Conservation (phyloP, 331 rosid species). For the Malus hybrid region DNA sequence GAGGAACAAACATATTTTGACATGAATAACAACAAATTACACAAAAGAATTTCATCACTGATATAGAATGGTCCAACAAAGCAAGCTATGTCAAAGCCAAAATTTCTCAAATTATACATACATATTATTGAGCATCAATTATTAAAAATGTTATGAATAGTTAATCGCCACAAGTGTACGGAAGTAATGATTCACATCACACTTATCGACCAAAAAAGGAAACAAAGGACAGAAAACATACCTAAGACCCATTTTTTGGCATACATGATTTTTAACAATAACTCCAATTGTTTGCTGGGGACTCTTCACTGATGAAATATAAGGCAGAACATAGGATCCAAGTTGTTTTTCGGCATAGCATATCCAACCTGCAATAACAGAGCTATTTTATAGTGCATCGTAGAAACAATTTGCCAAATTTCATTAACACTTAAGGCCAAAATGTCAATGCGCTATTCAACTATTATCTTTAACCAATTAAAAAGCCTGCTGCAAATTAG, state of each 20-base stretch:
- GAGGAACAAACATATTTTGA: background rate
- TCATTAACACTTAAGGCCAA: background rate
- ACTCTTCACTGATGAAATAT: constrained; percentile 83
- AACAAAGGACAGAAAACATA: constrained; percentile 11
- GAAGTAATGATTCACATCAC: background rate
- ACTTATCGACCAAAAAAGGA: background rate
- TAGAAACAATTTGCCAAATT: background rate
- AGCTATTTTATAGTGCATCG: background rate
- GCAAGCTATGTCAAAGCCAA: background rate
- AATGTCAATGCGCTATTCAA: background rate
- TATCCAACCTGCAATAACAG: constrained; percentile 71
- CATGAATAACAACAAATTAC: background rate
- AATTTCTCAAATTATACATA: background rate
- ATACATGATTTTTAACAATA: constrained; percentile 55
- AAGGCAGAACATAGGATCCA: constrained; percentile 76
- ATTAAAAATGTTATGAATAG: background rate
- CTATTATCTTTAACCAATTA: background rate
- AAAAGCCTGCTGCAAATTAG: background rate
- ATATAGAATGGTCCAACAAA: background rate
- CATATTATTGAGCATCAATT: background rate
- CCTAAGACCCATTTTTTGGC: constrained; percentile 75
- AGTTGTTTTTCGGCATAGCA: constrained; percentile 98
- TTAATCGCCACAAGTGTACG: background rate
- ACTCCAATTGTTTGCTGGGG: constrained; percentile 91
- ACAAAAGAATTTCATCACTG: background rate